phyloP scores from a whole-genome alignment of 2,329 filamentous ascomycete species.

The Tothia fuscella region DNA sequence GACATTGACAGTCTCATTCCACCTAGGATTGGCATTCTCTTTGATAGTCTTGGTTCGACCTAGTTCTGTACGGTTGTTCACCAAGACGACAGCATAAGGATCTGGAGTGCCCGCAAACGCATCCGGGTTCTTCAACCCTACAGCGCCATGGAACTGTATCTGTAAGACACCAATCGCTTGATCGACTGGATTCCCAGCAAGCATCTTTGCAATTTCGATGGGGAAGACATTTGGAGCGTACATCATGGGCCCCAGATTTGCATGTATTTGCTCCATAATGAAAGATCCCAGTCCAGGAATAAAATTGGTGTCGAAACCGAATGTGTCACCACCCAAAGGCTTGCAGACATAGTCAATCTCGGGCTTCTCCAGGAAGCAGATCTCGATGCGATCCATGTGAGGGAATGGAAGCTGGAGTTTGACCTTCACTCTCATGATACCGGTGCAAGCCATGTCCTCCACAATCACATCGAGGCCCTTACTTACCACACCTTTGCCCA shows the following conservation, averaged over 20 bases:
- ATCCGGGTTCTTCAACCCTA: conserved; percentile 88
- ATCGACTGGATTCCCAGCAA: conserved; percentile 85
- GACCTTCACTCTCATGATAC: conserved; percentile 92
- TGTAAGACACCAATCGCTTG: conserved; percentile 91
- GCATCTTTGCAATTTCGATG: conserved; percentile 96
- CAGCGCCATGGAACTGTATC: conserved; percentile 79
- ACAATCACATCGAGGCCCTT: conserved; percentile 97
- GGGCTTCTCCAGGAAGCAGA: conserved; percentile 84
- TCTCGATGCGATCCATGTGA: conserved; percentile 86
- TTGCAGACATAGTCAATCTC: conserved; percentile 97
- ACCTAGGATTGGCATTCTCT: conserved; percentile 76
- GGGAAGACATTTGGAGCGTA: conserved; percentile 96
- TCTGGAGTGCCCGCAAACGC: conserved; percentile 87
- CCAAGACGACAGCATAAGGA: conserved; percentile 73
- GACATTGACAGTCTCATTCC: conserved; percentile 95
- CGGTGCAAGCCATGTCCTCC: conserved; percentile 92
- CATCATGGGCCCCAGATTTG: conserved; percentile 92
- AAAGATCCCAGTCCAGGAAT: conserved; percentile 89
- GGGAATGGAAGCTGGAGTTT: conserved; percentile 95
- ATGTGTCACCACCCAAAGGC: conserved; percentile 83
- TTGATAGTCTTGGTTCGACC: conserved; percentile 80
- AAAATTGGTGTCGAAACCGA: conserved; percentile 98
- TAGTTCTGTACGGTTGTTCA: conserved; percentile 72
- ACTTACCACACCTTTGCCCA: conserved; percentile 93
- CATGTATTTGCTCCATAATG: conserved; percentile 93